These are phyloP conservation scores for Thelonectria rubi DNA, from an alignment of 2,329 filamentous ascomycete species.

Conservation along the genomic window DNA sequence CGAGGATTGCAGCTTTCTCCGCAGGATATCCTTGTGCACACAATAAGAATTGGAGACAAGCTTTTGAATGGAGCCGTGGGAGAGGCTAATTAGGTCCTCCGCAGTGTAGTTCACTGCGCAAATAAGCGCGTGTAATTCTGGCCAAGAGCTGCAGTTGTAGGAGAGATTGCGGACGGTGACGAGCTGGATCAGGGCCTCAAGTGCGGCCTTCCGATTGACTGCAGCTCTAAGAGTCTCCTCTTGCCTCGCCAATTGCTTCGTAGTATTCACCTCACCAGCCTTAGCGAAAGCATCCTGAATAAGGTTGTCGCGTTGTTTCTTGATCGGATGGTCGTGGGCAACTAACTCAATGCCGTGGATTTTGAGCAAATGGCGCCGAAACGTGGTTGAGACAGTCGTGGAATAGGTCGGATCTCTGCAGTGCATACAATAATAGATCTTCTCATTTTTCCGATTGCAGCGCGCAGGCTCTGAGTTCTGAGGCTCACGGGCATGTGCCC, in stretches of 20 bases:
- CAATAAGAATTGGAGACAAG: background rate
- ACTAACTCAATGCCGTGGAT: background rate
- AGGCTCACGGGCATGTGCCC: background rate
- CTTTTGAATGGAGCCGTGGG: background rate
- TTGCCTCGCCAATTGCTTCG: background rate
- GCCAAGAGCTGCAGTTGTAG: conserved; percentile 3
- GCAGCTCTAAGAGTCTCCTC: background rate
- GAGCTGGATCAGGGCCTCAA: conserved; percentile 1
- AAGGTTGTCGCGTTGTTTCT: background rate
- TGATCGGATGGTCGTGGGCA: background rate
- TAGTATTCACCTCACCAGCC: background rate
- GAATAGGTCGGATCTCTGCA: conserved; percentile 2
- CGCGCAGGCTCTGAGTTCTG: background rate
- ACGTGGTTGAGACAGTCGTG: background rate
- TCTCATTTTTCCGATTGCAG: background rate
- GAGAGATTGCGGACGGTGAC: background rate
- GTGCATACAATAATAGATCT: conserved; percentile 1
- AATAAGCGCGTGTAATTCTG: background rate
- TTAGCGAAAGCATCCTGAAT: conserved; percentile 1
- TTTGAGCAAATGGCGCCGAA: background rate
- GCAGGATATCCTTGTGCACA: background rate
- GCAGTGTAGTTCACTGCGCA: background rate
- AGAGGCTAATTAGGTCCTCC: background rate
- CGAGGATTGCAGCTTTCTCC: background rate
- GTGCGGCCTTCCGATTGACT: background rate